These are phyloP conservation scores for Fusarium vanettenii DNA, from an alignment of 2,329 filamentous ascomycete species.

Conservation along the genomic window DNA sequence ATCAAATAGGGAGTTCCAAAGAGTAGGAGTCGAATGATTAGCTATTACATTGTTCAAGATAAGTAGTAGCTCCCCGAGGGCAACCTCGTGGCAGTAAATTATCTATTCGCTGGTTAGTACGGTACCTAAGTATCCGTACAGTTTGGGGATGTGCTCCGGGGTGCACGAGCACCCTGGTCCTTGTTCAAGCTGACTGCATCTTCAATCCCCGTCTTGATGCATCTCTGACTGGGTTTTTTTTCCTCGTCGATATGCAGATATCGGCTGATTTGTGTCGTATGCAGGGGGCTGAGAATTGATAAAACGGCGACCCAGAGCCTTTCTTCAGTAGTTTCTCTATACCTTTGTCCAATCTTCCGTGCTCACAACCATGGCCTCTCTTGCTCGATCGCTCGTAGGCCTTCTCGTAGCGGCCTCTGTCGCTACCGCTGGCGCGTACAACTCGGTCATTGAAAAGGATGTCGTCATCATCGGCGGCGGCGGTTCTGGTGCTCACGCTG, in stretches of 20 bases:
- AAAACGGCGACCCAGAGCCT: neutral
- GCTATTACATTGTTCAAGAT: neutral
- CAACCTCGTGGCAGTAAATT: neutral
- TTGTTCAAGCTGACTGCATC: neutral
- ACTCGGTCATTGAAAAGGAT: conserved; percentile 38
- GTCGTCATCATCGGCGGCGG: conserved; percentile 53
- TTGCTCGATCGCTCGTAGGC: conserved; percentile 5
- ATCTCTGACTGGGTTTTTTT: neutral
- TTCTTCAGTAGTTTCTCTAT: neutral
- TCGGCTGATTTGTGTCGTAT: neutral
- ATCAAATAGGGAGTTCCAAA: neutral
- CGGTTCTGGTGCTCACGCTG: conserved; percentile 52
- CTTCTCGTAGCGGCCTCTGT: conserved; percentile 15
- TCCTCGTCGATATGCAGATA: neutral
- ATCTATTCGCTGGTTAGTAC: neutral
- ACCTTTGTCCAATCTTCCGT: neutral
- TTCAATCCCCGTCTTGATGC: neutral
- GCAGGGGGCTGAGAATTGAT: neutral
- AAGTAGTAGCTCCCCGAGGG: neutral
- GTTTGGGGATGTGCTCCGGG: neutral
- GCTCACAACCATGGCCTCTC: neutral
- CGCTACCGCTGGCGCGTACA: neutral
- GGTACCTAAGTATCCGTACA: neutral
- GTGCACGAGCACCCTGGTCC: neutral
- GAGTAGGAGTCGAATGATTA: neutral